Conservation (phyloP, 192 early-diverging fungal species). For the Coemansia asiatica region DNA sequence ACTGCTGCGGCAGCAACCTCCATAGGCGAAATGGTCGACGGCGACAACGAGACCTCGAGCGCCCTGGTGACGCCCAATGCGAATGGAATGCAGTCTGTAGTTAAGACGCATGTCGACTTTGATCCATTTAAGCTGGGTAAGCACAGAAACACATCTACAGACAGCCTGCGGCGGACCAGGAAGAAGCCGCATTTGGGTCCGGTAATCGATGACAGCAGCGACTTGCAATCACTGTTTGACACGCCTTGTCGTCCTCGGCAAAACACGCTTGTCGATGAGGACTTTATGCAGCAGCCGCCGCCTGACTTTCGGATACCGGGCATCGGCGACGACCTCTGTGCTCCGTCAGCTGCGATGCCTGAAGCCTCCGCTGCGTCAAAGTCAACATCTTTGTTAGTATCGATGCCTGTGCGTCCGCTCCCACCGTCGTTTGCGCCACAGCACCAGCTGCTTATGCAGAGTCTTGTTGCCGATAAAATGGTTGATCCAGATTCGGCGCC, state of each 20-base stretch:
- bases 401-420: slow-evolving; percentile 3
- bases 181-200: slow-evolving; percentile 51
- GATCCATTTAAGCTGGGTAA: slow-evolving; percentile 48
- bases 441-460: slow-evolving; percentile 38
- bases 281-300: slow-evolving; percentile 20
- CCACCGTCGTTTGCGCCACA: slow-evolving; percentile 39
- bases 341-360: neutral
- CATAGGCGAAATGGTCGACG: neutral
- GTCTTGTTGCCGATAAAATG: slow-evolving; percentile 20
- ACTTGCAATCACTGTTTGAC: slow-evolving; percentile 23
- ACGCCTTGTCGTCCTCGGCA: slow-evolving; percentile 47
- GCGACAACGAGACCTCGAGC: neutral
- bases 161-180: slow-evolving; percentile 42
- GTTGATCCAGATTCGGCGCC: slow-evolving; percentile 17
- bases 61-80: slow-evolving; percentile 5
- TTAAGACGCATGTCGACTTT: slow-evolving; percentile 12
- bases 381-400: neutral
- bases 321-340: neutral
- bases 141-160: slow-evolving; percentile 48
- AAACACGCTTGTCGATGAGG: slow-evolving; percentile 54
- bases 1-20: no score
- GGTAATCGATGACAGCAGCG: slow-evolving; percentile 1
- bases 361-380: neutral
- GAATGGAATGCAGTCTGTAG: slow-evolving; percentile 8
- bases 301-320: slow-evolving; percentile 38